phyloP scores from a whole-genome alignment of 352 stramenopile genomes.

The Phytophthora pisi region DNA sequence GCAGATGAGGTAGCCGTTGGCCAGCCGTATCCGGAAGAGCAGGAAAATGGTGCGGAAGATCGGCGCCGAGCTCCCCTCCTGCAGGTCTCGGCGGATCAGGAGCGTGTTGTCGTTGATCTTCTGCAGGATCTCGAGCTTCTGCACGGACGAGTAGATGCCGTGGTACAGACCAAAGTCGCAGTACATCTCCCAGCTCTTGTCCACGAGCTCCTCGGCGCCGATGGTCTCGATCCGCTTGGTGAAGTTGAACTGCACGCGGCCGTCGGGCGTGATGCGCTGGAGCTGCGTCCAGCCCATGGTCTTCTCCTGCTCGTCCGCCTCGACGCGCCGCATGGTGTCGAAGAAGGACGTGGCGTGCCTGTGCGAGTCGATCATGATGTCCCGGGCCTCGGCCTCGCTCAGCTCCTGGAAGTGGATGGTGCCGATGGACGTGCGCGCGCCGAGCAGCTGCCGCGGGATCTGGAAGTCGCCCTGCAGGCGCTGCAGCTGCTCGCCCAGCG shows the following conservation, averaged over 20 bases:
- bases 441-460: conserved; percentile 48
- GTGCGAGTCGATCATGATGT: conserved; percentile 80
- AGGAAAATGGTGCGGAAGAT: conserved; percentile 83
- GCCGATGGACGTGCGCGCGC: conserved; percentile 49
- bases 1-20: conserved; percentile 72
- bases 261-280: conserved; percentile 67
- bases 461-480: conserved; percentile 66
- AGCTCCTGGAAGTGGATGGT: conserved; percentile 69
- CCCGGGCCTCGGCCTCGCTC: conserved; percentile 46
- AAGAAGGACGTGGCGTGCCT: conserved; percentile 76
- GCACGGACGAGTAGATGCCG: conserved; percentile 77
- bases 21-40: conserved; percentile 64
- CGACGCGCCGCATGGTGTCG: conserved; percentile 48
- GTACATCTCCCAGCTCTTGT: conserved; percentile 85
- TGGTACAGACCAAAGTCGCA: conserved; percentile 78
- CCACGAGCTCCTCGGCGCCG: conserved; percentile 65
- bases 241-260: conserved; percentile 81
- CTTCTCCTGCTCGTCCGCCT: conserved; percentile 44
- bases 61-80: conserved; percentile 59
- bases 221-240: conserved; percentile 74
- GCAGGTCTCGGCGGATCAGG: conserved; percentile 73
- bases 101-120: conserved; percentile 81
- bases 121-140: conserved; percentile 82
- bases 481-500: conserved; percentile 75
- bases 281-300: conserved; percentile 84